Evolutionary conservation across 768 basidiomycete genomes (phyloP), one percentile per base, ranked within the genome.

Genomic region (Boletus speciosus): DNA sequence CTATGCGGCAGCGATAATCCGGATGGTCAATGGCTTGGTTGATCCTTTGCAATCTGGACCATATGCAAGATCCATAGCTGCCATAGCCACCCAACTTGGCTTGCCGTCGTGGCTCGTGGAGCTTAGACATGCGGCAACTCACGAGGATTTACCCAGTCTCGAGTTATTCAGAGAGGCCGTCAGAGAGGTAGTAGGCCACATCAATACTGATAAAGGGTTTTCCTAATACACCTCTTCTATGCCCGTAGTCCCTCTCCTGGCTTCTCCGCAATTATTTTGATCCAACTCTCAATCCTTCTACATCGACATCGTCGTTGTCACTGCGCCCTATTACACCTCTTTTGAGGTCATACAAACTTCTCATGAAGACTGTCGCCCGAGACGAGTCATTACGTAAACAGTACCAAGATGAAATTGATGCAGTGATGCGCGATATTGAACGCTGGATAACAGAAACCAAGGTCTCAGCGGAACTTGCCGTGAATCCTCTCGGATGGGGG

Each of bases 21-120:
- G 96, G 32, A 82, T 98, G 60, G 90, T 98, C 59, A 99, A 98
- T 62, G 91, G 93, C 2, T 79, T 98, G 36, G 96, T 98, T 7
- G 97, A 99, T 64, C 93, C 95, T 14, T 76, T 97, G 11, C 97
- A 99, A 65, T 79, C 83, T 10, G 92, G 94, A 7, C 80, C 82
- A 19, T 98, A 90, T 66, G 96, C 97, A 3, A 79, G 94, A 21
- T 88, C 97, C 2, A 98, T 98, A 61, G 83, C 89, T 0, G 83
- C 88, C 38, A 90, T 99, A 57, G 93, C 96, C 1, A 75, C 78
- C 4, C 90, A 95, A 63, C 80, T 99, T 11, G 87, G 88, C 0
- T 75, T 99, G 2, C 96, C 97, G 0, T 72, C 78, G 0, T 94
- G 90, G 86, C 77, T 98, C 10, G 94, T 99, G 12, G 92, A 96